Evolutionary conservation across 768 basidiomycete species (phyloP).

Genomic region (Cyclocybe aegerita): DNA sequence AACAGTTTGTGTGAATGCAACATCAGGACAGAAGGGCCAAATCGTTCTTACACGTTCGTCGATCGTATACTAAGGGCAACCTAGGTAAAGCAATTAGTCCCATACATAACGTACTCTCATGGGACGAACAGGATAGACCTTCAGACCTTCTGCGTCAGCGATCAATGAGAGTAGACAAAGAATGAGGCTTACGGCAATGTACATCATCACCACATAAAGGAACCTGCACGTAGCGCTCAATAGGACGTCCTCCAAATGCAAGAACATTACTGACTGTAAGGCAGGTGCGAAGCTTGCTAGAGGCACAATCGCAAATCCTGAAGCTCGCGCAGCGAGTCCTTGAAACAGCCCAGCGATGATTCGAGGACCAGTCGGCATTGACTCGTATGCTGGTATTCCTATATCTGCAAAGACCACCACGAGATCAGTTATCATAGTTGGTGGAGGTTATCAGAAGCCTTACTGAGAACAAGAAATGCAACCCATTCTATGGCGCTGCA

Average conservation of each 20-base stretch:
- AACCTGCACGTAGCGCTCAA: slow-evolving; percentile 37
- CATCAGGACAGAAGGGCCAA: background rate
- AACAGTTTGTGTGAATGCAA: background rate
- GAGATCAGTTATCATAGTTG: background rate
- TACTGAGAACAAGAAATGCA: slow-evolving; percentile 63
- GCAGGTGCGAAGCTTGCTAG: slow-evolving; percentile 60
- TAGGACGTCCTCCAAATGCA: background rate
- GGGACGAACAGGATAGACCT: slow-evolving; percentile 43
- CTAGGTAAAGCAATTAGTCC: slow-evolving; percentile 18
- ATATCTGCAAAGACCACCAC: slow-evolving; percentile 28
- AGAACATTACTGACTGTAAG: slow-evolving; percentile 49
- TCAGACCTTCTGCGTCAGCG: background rate
- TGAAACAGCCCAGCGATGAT: slow-evolving; percentile 51
- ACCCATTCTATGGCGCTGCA: slow-evolving; percentile 64
- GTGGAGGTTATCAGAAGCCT: slow-evolving; percentile 14
- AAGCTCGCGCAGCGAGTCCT: slow-evolving; percentile 51
- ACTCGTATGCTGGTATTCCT: slow-evolving; percentile 37
- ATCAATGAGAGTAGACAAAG: background rate
- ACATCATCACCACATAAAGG: slow-evolving; percentile 80
- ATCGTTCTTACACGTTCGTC: slow-evolving; percentile 50
- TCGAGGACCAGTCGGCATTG: slow-evolving; percentile 35
- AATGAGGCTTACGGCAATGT: slow-evolving; percentile 47
- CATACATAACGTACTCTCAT: background rate
- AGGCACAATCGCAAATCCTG: slow-evolving; percentile 50
- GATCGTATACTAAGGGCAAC: slow-evolving; percentile 66